Evolutionary conservation across 495 filamentous ascomycete genomes (phyloP).

Genomic region (Elasticomyces elasticus): DNA sequence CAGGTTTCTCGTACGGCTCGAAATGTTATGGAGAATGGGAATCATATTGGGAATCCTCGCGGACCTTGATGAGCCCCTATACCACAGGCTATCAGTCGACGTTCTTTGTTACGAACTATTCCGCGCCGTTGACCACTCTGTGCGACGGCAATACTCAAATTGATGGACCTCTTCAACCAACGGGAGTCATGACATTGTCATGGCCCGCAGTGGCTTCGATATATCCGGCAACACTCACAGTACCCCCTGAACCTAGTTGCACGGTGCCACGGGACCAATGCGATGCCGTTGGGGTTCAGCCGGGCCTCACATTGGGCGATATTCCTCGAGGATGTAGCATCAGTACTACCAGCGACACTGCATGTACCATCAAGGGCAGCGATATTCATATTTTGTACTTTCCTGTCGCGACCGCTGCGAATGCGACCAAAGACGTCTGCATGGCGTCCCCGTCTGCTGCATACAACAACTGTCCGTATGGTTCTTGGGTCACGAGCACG

Average conservation of each 20-base stretch:
- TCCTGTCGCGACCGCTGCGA: background rate
- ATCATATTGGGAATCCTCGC: background rate
- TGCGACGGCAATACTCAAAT: background rate
- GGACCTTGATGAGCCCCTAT: background rate
- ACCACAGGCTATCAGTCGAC: background rate
- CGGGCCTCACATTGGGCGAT: background rate
- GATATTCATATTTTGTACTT: background rate
- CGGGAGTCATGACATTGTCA: background rate
- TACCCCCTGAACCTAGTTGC: background rate
- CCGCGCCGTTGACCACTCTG: background rate
- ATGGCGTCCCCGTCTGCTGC: background rate
- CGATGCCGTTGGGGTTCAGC: background rate
- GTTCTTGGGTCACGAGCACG: background rate
- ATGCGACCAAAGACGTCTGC: background rate
- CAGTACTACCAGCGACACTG: background rate
- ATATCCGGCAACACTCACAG: background rate
- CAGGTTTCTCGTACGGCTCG: background rate
- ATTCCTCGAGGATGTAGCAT: background rate
- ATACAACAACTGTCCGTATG: background rate
- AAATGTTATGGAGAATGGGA: background rate
- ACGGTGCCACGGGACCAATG: background rate
- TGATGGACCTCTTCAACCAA: background rate
- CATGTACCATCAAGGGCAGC: conserved; percentile 2
- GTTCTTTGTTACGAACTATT: conserved; percentile 1
- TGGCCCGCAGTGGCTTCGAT: background rate